These are phyloP conservation scores for Paratinospora sagittata DNA, from an alignment of 164 flowering plant genomes.

Conservation along the genomic window DNA sequence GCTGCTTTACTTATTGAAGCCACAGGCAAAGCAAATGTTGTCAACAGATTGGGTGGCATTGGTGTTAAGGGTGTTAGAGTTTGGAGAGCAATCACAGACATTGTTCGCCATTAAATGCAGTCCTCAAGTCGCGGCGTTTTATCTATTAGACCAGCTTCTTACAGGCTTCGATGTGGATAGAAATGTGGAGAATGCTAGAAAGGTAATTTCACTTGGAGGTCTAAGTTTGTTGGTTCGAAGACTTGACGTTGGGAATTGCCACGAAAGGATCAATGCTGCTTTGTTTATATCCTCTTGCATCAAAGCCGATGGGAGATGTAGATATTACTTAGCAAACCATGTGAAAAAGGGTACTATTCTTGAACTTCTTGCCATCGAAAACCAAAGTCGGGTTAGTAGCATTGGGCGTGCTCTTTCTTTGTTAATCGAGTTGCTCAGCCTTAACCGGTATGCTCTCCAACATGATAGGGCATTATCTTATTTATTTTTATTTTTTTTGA, in stretches of 20 bases:
- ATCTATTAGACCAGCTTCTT: slow-evolving; percentile 53
- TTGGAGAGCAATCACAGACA: slow-evolving; percentile 51
- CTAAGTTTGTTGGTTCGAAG: slow-evolving; percentile 37
- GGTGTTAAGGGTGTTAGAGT: slow-evolving; percentile 56
- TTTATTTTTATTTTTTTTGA: background rate
- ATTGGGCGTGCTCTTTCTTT: slow-evolving; percentile 33
- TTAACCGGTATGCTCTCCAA: slow-evolving; percentile 35
- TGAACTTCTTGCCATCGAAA: slow-evolving; percentile 35
- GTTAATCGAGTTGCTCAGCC: slow-evolving; percentile 48
- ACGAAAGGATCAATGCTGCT: slow-evolving; percentile 37
- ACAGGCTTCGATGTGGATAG: slow-evolving; percentile 52
- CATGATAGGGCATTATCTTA: slow-evolving; percentile 5
- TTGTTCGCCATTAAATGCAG: slow-evolving; percentile 45
- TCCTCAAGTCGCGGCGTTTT: slow-evolving; percentile 53
- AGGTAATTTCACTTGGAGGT: slow-evolving; percentile 55
- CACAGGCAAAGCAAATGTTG: slow-evolving; percentile 62
- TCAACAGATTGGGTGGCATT: slow-evolving; percentile 60
- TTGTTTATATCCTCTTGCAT: slow-evolving; percentile 41
- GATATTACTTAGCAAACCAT: slow-evolving; percentile 45
- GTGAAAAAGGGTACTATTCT: slow-evolving; percentile 39
- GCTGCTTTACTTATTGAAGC: slow-evolving; percentile 52
- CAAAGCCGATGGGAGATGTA: slow-evolving; percentile 49
- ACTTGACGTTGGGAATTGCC: slow-evolving; percentile 36
- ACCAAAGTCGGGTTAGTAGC: slow-evolving; percentile 13
- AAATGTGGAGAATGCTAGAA: slow-evolving; percentile 53